phyloP scores from a whole-genome alignment of 768 basidiomycete species.

The Crucibulum laeve region DNA sequence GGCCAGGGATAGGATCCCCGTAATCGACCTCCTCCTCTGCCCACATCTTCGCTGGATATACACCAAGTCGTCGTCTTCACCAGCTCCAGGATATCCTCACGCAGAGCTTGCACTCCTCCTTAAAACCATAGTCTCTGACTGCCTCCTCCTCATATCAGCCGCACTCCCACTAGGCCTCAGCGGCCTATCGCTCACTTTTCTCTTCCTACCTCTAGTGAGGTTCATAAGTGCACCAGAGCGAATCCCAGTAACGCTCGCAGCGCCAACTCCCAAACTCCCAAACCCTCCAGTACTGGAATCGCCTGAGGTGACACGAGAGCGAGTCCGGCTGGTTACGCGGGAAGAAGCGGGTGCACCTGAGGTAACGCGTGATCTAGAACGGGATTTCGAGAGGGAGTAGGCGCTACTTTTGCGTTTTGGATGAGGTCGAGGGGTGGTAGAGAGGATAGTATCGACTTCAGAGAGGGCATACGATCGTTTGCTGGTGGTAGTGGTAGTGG shows the following conservation, averaged over 20 bases:
- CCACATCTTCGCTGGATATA: neutral
- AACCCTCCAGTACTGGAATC: no score
- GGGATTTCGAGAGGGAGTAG: no score
- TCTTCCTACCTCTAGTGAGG: slow-evolving; percentile 1
- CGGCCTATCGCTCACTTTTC: slow-evolving; percentile 10
- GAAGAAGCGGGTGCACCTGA: neutral
- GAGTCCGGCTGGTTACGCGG: neutral
- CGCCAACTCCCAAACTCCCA: neutral
- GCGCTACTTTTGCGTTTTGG: neutral
- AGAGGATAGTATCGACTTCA: slow-evolving; percentile 35
- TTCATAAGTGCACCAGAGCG: no score
- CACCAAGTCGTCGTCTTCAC: neutral
- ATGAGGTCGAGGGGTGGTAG: slow-evolving; percentile 30
- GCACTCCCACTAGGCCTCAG: no score
- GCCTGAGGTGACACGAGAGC: neutral
- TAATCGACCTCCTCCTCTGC: slow-evolving; percentile 2
- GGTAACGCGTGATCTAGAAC: no score
- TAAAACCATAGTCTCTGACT: no score
- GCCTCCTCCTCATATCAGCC: no score
- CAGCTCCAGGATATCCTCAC: neutral
- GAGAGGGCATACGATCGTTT: slow-evolving; percentile 15
- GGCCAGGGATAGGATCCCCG: neutral
- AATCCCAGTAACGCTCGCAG: neutral
- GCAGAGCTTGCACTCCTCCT: no score
- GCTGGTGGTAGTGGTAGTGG: neutral